A percentile compares a stretch with the other conserved stretches of the same genome.
Conservation (phyloP, 441 rosid species). For the Cnidoscolus chayamansa region DNA sequence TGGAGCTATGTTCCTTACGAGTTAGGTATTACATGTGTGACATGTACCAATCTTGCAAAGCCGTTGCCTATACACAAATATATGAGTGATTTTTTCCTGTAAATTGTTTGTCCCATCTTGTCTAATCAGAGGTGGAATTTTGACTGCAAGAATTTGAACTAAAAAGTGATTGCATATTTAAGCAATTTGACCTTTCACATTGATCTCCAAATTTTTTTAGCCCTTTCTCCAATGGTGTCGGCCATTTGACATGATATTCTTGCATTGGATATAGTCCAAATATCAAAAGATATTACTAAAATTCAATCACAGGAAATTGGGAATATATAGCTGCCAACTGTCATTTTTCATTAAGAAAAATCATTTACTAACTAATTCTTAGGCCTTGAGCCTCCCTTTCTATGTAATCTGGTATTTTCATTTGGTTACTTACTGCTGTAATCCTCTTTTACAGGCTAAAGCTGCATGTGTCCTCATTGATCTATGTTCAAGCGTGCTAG, state of each 20-base stretch:
- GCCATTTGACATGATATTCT: background rate
- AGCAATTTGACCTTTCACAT: slow-evolving; percentile 1
- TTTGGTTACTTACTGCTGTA: slow-evolving; percentile 20
- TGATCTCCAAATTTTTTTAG: background rate
- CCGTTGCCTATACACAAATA: background rate
- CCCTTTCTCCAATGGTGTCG: background rate
- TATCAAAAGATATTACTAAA: background rate
- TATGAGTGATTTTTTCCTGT: background rate
- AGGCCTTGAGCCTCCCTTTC: background rate
- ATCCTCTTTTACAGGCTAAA: slow-evolving; percentile 57
- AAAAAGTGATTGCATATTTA: background rate
- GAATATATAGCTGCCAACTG: background rate
- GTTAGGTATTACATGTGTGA: background rate
- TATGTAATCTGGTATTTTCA: background rate
- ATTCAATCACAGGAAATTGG: background rate
- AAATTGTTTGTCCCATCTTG: background rate
- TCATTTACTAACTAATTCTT: background rate
- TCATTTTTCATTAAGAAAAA: background rate
- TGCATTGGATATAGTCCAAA: background rate
- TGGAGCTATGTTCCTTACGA: background rate
- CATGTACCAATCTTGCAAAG: background rate
- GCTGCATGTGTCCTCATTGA: slow-evolving; percentile 84
- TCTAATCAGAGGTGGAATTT: slow-evolving; percentile 3
- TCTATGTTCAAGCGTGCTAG: slow-evolving; percentile 67
- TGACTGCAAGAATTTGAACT: background rate